Evolutionary conservation across 306 rosid genomes (phyloP).

Genomic region (Fragaria ananassa): DNA sequence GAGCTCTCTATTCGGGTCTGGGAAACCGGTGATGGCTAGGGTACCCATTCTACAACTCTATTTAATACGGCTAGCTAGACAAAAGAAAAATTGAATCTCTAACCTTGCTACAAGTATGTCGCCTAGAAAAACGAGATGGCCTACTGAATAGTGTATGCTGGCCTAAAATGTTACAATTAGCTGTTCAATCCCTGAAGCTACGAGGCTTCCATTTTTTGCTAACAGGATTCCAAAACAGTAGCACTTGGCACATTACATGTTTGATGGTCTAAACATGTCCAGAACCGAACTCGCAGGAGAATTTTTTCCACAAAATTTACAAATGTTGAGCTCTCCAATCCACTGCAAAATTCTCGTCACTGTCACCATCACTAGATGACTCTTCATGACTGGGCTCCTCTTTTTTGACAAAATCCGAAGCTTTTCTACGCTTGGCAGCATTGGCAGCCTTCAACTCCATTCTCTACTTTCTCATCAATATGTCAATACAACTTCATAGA

Average conservation of each 20-base stretch:
- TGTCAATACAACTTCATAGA: not conserved
- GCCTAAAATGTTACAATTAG: not conserved
- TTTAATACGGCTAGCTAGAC: not conserved
- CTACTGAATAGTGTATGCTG: not conserved
- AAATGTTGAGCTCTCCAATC: slow-evolving; percentile 97
- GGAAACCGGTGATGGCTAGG: not conserved
- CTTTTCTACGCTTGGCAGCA: slow-evolving; percentile 45
- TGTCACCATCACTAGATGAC: slow-evolving; percentile 70
- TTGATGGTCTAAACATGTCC: not conserved
- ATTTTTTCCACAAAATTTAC: slow-evolving; percentile 29
- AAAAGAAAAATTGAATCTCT: not conserved
- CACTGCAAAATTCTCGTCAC: slow-evolving; percentile 67
- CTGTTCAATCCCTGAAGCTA: not conserved
- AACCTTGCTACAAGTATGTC: not conserved
- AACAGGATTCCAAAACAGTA: not conserved
- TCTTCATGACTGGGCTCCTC: slow-evolving; percentile 44
- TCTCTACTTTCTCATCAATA: slow-evolving; percentile 61
- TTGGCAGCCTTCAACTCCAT: slow-evolving; percentile 55
- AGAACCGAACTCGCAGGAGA: not conserved
- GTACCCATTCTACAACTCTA: not conserved
- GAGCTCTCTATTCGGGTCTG: too few species aligned
- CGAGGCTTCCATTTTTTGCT: not conserved
- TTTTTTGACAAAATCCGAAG: slow-evolving; percentile 31
- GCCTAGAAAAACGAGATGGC: not conserved
- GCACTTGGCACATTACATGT: not conserved